Evolutionary conservation across 1,139 yeast genomes (phyloP).

Genomic region (Pichia sp.): DNA sequence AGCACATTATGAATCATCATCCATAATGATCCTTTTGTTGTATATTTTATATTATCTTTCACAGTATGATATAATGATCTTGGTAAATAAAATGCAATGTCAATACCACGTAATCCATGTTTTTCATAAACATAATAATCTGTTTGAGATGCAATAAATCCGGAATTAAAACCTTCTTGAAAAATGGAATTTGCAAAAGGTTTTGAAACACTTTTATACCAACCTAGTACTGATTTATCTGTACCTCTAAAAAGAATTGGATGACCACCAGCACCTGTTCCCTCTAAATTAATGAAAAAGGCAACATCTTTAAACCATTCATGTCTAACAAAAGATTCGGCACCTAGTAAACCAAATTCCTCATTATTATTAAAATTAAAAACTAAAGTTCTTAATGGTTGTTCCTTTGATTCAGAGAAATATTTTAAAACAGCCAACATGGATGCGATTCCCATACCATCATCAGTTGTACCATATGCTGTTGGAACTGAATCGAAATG

Average conservation of each 20-base stretch:
- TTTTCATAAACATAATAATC: constrained; percentile 70
- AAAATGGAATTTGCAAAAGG: constrained; percentile 77
- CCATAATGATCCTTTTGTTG: constrained; percentile 64
- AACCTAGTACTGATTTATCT: constrained; percentile 65
- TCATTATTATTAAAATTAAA: constrained; percentile 88
- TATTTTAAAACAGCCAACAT: constrained; percentile 63
- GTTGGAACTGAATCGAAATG: constrained; percentile 90
- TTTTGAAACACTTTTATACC: constrained; percentile 36
- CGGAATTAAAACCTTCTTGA: constrained; percentile 74
- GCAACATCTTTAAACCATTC: constrained; percentile 63
- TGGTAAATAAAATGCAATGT: constrained; percentile 69
- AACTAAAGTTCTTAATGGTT: constrained; percentile 64
- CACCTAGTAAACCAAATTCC: constrained; percentile 85
- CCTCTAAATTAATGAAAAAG: constrained; percentile 79
- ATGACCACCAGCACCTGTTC: constrained; percentile 88
- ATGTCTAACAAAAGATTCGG: constrained; percentile 65
- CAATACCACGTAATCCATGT: constrained; percentile 75
- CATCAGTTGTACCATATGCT: constrained; percentile 85
- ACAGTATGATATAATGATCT: constrained; percentile 78
- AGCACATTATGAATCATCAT: constrained; percentile 72
- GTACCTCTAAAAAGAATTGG: constrained; percentile 80
- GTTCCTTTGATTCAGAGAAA: constrained; percentile 35
- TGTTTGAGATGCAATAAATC: constrained; percentile 74
- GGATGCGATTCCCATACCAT: constrained; percentile 87
- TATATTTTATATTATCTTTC: constrained; percentile 60